These are phyloP conservation scores for Myriosclerotinia curreyana DNA, from an alignment of 2,329 filamentous ascomycete species.

Conservation along the genomic window DNA sequence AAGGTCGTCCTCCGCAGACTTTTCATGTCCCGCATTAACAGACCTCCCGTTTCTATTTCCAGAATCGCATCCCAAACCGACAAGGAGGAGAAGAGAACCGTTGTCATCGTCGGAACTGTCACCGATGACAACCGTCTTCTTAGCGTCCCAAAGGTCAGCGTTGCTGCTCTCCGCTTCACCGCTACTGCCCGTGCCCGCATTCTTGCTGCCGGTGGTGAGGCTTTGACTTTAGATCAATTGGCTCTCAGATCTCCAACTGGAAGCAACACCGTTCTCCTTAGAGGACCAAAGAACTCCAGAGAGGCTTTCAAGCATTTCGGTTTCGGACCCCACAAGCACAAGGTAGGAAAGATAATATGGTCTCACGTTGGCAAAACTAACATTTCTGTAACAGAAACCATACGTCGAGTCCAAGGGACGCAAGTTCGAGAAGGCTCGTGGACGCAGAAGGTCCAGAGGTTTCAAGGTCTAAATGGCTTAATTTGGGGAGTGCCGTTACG, in stretches of 20 bases:
- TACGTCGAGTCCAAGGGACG: slow-evolving; percentile 97
- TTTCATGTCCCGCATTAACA: slow-evolving; percentile 99
- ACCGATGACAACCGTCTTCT: slow-evolving; percentile 97
- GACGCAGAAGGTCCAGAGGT: slow-evolving; percentile 94
- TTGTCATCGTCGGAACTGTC: slow-evolving; percentile 91
- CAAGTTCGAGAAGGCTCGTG: slow-evolving; percentile 99
- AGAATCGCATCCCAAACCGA: slow-evolving; percentile 75
- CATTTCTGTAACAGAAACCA: slow-evolving; percentile 67
- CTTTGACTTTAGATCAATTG: slow-evolving; percentile 94
- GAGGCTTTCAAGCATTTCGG: slow-evolving; percentile 99
- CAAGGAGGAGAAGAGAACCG: slow-evolving; percentile 71
- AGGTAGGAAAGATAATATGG: slow-evolving; percentile 58
- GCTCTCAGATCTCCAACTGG: slow-evolving; percentile 93
- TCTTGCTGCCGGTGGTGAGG: slow-evolving; percentile 88
- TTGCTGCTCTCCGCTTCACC: slow-evolving; percentile 96
- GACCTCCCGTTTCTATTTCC: slow-evolving; percentile 89
- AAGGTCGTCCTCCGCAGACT: slow-evolving; percentile 96
- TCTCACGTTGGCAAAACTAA: slow-evolving; percentile 37
- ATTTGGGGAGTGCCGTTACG: slow-evolving; percentile 26
- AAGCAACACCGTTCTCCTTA: slow-evolving; percentile 93
- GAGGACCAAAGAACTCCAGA: slow-evolving; percentile 96
- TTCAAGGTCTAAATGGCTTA: slow-evolving; percentile 90
- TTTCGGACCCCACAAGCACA: slow-evolving; percentile 95
- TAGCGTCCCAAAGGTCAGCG: slow-evolving; percentile 83
- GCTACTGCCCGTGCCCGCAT: slow-evolving; percentile 93